Evolutionary conservation across 495 filamentous ascomycete genomes (phyloP), one percentile per base, ranked within the genome.

Genomic region (Oleoguttula mirabilis): DNA sequence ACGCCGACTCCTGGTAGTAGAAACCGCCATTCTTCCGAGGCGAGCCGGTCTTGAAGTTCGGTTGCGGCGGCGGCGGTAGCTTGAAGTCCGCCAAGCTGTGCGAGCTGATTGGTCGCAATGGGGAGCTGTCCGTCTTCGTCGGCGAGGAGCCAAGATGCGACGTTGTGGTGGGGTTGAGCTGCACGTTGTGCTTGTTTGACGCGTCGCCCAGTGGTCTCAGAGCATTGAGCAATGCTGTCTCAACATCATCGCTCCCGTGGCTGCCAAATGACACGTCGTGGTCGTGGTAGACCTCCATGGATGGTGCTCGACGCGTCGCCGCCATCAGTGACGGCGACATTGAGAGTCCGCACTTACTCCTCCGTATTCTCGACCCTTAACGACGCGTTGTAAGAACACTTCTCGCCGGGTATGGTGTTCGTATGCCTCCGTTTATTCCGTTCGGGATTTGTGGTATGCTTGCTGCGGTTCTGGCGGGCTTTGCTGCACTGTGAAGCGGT

Each of bases 31-130:
- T 84, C 69, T 94, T 94, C 54, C 77, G 66, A 21, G 82, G 84
- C 11, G 86, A 90, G 63, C 90, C 87, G n/a, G 84, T 94, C 35
- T 69, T 68, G 52, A 81, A 80, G 44, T 62, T 66, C 28, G 73
- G 66, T 41, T 69, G 63, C 44, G 62, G 56, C 15, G 87, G 85
- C 3, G 83, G 83, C 37, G 77, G 77, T 60, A 92, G 84, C 33
- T 77, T 71, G 41, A 87, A 63, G 45, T 66, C 58, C 54, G 75
- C 71, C 39, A 80, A 66, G 36, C 47, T 56, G 39, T 64, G 60
- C 28, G 48, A 48, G 33, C 56, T 59, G 16, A 54, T 57, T 39
- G 53, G 59, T 43, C 39, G 56, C 47, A 50, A 59, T 41, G 59
- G 66, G 10, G 67, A 60, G 55, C 51, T 65, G 48, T 51, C 36